Conservation (phyloP, 176 grass and related monocot genomes). For the Carex cristatella region DNA sequence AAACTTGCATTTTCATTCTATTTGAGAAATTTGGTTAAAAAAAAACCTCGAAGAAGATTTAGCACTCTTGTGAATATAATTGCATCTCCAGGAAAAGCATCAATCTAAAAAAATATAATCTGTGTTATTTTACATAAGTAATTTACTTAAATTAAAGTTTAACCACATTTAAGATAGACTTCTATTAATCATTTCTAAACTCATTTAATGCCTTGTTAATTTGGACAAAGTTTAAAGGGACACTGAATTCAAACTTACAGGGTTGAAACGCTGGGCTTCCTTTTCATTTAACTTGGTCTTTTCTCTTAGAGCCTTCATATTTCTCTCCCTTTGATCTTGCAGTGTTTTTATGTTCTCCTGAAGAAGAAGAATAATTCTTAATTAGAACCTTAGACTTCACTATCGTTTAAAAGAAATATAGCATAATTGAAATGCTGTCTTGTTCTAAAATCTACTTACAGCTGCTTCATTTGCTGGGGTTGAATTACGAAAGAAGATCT, state of each 20-base stretch:
- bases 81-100: slow-evolving; percentile 98
- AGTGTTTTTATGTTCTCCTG: slow-evolving; percentile 79
- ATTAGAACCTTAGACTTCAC: slow-evolving; percentile 13
- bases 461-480: slow-evolving; percentile 72
- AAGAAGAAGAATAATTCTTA: slow-evolving; percentile 24
- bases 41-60: slow-evolving; percentile 97
- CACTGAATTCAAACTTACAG: slow-evolving; percentile 46
- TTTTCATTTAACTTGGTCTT: slow-evolving; percentile 74
- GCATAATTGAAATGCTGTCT: background rate
- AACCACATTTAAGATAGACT: background rate
- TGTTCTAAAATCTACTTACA: slow-evolving; percentile 20
- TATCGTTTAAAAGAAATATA: background rate
- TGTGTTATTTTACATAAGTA: background rate
- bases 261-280: slow-evolving; percentile 69
- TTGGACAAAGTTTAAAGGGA: slow-evolving; percentile 2
- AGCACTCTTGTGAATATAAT: slow-evolving; percentile 90
- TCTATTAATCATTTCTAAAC: background rate
- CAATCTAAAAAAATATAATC: slow-evolving; percentile 44
- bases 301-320: slow-evolving; percentile 65
- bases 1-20: slow-evolving; percentile 5
- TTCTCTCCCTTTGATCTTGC: slow-evolving; percentile 75
- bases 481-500: slow-evolving; percentile 75
- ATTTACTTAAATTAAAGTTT: background rate
- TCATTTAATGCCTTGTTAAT: background rate
- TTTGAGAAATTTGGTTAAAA: slow-evolving; percentile 6